Percentiles rank a stretch among this genome's conserved stretches.
phyloP scores from a whole-genome alignment of 805 yeast species.

The Metschnikowia rubicola region DNA sequence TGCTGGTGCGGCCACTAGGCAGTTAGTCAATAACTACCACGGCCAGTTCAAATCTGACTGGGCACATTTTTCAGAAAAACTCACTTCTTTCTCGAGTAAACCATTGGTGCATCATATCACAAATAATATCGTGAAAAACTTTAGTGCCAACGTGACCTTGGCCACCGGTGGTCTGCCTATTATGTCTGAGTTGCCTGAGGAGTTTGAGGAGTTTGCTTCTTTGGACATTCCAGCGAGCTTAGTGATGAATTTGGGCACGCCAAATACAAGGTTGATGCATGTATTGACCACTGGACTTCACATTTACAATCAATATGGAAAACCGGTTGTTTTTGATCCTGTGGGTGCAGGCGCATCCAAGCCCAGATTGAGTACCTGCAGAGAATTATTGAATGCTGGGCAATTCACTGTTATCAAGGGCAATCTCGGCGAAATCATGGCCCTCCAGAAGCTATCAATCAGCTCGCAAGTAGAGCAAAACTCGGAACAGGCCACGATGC shows the following conservation, averaged over 20 bases:
- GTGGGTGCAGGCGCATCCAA: slow-evolving; percentile 88
- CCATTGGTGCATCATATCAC: slow-evolving; percentile 88
- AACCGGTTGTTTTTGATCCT: slow-evolving; percentile 80
- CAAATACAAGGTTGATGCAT: slow-evolving; percentile 41
- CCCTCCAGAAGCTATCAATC: slow-evolving; percentile 42
- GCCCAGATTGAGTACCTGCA: slow-evolving; percentile 49
- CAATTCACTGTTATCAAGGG: slow-evolving; percentile 73
- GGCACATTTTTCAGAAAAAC: neutral
- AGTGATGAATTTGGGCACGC: slow-evolving; percentile 76
- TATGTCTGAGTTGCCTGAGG: slow-evolving; percentile 74
- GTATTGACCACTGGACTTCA: slow-evolving; percentile 50
- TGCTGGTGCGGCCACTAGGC: slow-evolving; percentile 50
- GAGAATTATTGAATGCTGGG: slow-evolving; percentile 51
- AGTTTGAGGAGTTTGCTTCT: slow-evolving; percentile 61
- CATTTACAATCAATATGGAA: slow-evolving; percentile 52
- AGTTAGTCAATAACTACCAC: slow-evolving; percentile 28
- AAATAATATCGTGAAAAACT: slow-evolving; percentile 81
- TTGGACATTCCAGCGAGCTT: slow-evolving; percentile 50
- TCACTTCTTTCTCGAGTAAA: slow-evolving; percentile 14
- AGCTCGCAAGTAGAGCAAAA: slow-evolving; percentile 7
- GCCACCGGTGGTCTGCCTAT: slow-evolving; percentile 86
- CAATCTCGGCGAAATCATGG: slow-evolving; percentile 77
- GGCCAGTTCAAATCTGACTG: slow-evolving; percentile 18
- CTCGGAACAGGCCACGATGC: slow-evolving; percentile 39
- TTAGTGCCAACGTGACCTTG: slow-evolving; percentile 81